Evolutionary conservation across 108 stramenopile genomes (phyloP), one percentile per base, ranked within the genome.

Genomic region (Aurantiochytrium sp.): DNA sequence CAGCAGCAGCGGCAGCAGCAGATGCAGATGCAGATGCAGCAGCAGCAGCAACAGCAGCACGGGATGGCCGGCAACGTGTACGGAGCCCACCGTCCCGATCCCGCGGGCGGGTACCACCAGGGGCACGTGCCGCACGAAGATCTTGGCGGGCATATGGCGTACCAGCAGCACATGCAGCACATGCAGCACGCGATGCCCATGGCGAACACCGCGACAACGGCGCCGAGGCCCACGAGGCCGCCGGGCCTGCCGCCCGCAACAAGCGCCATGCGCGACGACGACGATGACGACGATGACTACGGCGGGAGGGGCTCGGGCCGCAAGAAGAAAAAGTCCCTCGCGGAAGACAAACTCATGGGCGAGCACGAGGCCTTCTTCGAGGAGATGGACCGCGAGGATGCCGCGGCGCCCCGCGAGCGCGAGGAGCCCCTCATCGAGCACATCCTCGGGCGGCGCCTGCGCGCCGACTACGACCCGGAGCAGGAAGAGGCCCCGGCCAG

Each of bases 41-140:
- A 59, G 55, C 55, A 59, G 55, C 55, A 59, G 55, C 55, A 59
- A n/a, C 55, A 59, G 55, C 27, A 27, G 55, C 55, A 59, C 55
- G 17, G 50, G 5, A 50, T 50, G 50, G 50, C 5, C 50, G 12
- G 50, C 50, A 50, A n/a, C n/a, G n/a, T n/a, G 50, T 50, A 50
- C 50, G 50, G 10, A 12, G 50, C 50, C 5, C 10, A 12, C 50
- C 50, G 12, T n/a, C n/a, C n/a, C n/a, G n/a, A n/a, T n/a, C n/a
- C n/a, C n/a, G n/a, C n/a, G n/a, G n/a, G n/a, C n/a, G n/a, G n/a
- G n/a, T n/a, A n/a, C n/a, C n/a, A n/a, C n/a, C n/a, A n/a, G n/a
- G n/a, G n/a, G n/a, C n/a, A n/a, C n/a, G n/a, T n/a, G 50, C 50
- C 5, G 50, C 50, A 50, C 50, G 50, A 12, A 50, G 10, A 50